Evolutionary conservation across 257 asterid genomes (phyloP), one percentile per base, ranked within the genome.

Genomic region (Salvia hispanica): DNA sequence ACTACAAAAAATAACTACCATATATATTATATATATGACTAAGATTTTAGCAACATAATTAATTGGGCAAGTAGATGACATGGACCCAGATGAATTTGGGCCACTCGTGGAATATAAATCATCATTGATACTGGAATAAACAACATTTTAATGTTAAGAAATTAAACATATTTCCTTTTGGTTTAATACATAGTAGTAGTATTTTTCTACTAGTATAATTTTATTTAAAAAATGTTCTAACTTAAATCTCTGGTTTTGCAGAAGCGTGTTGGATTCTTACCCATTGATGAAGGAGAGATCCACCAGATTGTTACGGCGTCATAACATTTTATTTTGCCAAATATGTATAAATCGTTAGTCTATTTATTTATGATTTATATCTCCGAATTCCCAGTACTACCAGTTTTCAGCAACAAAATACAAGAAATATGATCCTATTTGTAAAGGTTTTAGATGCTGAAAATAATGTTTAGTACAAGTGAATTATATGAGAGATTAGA

Each of bases 261-360:
- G 98, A 92, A 77, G 66, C 85, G 89, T 64, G 97, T 92, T 52
- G 96, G 96, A 52, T 92, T 92, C 77, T 31, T 81, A 84, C 93
- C 97, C 0, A 59, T 88, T 7, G 71, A 36, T 7, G 95, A 85
- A 77, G 87, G 88, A 44, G 96, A 92, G 72, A 88, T 86, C 60
- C 95, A 87, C 18, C 73, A 62, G 3, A 10, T 79, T 39, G 91
- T 87, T 0, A 79, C 79, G 31, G 31, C 31, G 31, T 25, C 31
- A 25, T 25, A 25, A 25, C 31, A 25, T 25, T 0, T 25, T 18
- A 18, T 18, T 18, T 18, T 18, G 21, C 1, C 21, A 18, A 18
- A 33, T 7, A 58, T 21, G 1, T 12, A 11, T 9, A 61, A 62
- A 42, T 47, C 70, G 64, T 14, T 69, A 62, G 2, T 31, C 25